Evolutionary conservation across 257 asterid species (phyloP), one percentile per base, ranked within the genome.

Genomic region (Mitragyna speciosa): DNA sequence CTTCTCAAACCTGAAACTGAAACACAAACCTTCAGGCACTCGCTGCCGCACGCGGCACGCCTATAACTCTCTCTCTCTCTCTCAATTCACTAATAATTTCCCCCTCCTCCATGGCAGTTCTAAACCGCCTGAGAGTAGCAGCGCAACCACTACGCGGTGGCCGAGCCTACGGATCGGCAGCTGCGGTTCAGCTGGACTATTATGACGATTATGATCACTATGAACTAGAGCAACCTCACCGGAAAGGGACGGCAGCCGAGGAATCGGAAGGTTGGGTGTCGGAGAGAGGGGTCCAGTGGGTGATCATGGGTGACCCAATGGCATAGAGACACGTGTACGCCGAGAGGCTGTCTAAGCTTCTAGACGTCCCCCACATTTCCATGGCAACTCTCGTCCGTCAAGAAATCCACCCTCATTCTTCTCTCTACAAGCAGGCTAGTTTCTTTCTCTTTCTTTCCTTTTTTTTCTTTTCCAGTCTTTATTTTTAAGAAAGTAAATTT

Each of bases 341-440:
- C 70, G 87, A 86, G 72, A 85, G 97, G 72, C 92, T 93, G 7
- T 89, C 98, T 33, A 85, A 92, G 89, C 96, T 95, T 81, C 87
- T 95, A 8, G 86, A 87, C 58, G 96, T 92, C 33, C 98, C 99
- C 39, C 94, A 89, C 80, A 93, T 95, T 84, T 93, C 99, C 76
- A 92, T 93, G 98, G 97, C 95, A 20, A 77, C 96, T 52, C 97
- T 95, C 7, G 90, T 93, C 58, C 91, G 97, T 15, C 98, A 93
- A 87, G 91, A 95, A 58, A 95, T 95, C 81, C 85, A 88, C 78
- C 97, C 97, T 51, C 88, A 75, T 66, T 95, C 99, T 20, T 83
- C 98, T 36, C 89, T 90, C 39, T 89, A 90, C 85, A 90, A 91
- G 56, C 85, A 90, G 96, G 98, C 93, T 3, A 4, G 17, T 56